A percentile compares a stretch with the other conserved stretches of the same genome.
These are phyloP conservation scores for Penicillium sclerotiorum DNA, from an alignment of 2,329 filamentous ascomycete species.

Conservation along the genomic window DNA sequence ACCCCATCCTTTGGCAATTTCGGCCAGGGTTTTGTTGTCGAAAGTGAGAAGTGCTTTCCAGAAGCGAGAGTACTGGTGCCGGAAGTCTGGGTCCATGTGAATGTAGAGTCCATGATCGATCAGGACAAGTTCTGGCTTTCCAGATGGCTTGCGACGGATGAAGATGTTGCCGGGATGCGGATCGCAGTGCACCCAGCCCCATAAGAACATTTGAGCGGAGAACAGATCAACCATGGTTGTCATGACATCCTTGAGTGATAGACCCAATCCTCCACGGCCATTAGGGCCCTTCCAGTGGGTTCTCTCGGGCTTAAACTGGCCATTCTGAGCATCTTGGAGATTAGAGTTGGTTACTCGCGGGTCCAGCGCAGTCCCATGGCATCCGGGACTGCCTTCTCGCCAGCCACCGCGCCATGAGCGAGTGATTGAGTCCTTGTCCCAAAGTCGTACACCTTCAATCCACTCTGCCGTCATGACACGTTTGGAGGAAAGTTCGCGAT, in stretches of 20 bases:
- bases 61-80: constrained; percentile 82
- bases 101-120: constrained; percentile 98
- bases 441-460: constrained; percentile 92
- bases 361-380: constrained; percentile 66
- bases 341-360: constrained; percentile 53
- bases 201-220: constrained; percentile 97
- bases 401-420: constrained; percentile 76
- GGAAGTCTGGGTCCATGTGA: constrained; percentile 80
- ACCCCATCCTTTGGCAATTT: constrained; percentile 80
- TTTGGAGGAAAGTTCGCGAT: constrained; percentile 77
- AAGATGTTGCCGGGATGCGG: constrained; percentile 98
- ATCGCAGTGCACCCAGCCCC: constrained; percentile 94
- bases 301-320: constrained; percentile 76
- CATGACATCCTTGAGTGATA: constrained; percentile 87
- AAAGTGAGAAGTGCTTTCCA: constrained; percentile 95
- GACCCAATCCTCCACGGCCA: constrained; percentile 77
- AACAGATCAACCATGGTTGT: constrained; percentile 95
- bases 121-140: constrained; percentile 85
- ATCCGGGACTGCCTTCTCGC: constrained; percentile 75
- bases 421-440: constrained; percentile 84
- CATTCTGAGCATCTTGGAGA: constrained; percentile 32
- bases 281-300: constrained; percentile 74
- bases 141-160: constrained; percentile 78
- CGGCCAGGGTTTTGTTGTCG: constrained; percentile 76
- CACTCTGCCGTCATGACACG: constrained; percentile 93